Base-by-base conservation (phyloP, 495 filamentous ascomycete species). In the Lasiosphaeriaceae sp. region DNA sequence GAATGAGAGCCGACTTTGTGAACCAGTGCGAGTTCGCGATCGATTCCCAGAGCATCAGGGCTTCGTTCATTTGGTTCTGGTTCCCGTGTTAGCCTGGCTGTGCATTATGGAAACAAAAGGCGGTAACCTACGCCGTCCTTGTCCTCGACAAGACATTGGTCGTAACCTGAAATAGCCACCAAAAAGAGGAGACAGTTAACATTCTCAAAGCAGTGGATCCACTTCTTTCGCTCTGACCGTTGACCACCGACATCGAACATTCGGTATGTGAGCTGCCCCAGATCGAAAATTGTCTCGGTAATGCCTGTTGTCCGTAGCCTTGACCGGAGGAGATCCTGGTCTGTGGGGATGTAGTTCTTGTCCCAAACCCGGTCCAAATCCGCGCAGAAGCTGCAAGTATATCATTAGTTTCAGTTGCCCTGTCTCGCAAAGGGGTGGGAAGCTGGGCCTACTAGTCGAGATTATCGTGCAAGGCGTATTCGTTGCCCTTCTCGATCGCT, bases 191-290 rank as follows among this genome's bases (percentile, higher is more conserved):
- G 78, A 67, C 88, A 89, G 55, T 90, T 92, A 59, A 98, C 94
- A 65, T 96, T 96, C 67, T 98, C 94, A 70, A 98, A 98, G 74
- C 94, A 97, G 68, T 98, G 94, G 61, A 98, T 97, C 94, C 94
- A 98, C 74, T 98, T 98, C 82, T 98, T 98, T 51, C 94, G 87
- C 64, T 98, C 94, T 21, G 95, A 97, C 62, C 94, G 80, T 72
- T 98, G 94, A 51, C 94, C 94, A 64, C 94, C 94, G 56, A 98
- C 94, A 66, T 98, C 94, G 77, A 97, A 97, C 94, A 98, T 98
- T 50, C 92, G 86, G 72, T 97, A 98, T 61, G 93, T 97, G 70
- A 97, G 84, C 60, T 92, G 85, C 24, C 93, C 92, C 21, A 97
- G 80, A 70, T 96, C 92, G 74, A 98, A 98, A 57, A 95, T 78